Percentiles rank a stretch among this genome's conserved stretches.
Evolutionary conservation across 805 yeast genomes (phyloP).

Genomic region (Starmera quercuum): DNA sequence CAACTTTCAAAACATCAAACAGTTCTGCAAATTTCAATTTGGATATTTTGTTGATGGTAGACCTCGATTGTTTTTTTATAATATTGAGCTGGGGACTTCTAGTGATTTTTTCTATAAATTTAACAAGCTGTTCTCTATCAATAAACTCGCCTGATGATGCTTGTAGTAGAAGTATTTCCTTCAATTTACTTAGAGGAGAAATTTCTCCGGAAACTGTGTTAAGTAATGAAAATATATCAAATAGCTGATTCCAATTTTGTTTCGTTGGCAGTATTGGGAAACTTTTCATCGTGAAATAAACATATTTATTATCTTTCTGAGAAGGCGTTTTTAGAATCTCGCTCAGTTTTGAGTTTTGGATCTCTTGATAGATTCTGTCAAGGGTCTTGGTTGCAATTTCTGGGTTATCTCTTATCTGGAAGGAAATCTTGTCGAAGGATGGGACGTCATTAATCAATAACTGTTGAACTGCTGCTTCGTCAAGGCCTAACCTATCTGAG

Average conservation of each 20-base stretch:
- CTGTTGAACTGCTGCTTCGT: slow-evolving; percentile 6
- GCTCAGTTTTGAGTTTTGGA: slow-evolving; percentile 2
- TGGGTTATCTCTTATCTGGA: slow-evolving; percentile 3
- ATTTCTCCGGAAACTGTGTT: slow-evolving; percentile 7
- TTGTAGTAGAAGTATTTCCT: slow-evolving; percentile 7
- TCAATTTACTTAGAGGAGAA: slow-evolving; percentile 3
- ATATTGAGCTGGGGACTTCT: slow-evolving; percentile 5
- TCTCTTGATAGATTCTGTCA: slow-evolving; percentile 1
- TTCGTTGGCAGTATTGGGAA: slow-evolving; percentile 14
- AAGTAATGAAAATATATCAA: slow-evolving; percentile 7
- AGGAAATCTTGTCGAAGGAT: slow-evolving; percentile 1
- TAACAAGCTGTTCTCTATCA: slow-evolving; percentile 5
- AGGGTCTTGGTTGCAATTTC: slow-evolving; percentile 5
- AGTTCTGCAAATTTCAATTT: slow-evolving; percentile 5
- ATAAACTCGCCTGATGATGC: slow-evolving; percentile 11
- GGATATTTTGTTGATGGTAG: slow-evolving; percentile 1
- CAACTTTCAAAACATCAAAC: slow-evolving; percentile 5
- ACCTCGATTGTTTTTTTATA: slow-evolving; percentile 1
- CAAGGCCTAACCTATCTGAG: slow-evolving; percentile 3
- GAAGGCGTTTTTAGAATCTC: not conserved
- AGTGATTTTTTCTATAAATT: slow-evolving; percentile 3
- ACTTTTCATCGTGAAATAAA: slow-evolving; percentile 2
- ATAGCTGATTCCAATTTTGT: slow-evolving; percentile 10
- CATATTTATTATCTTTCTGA: not conserved
- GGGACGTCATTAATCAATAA: slow-evolving; percentile 8